These are phyloP conservation scores for Lasiodiplodia gonubiensis DNA, from an alignment of 2,329 filamentous ascomycete species.

Conservation along the genomic window DNA sequence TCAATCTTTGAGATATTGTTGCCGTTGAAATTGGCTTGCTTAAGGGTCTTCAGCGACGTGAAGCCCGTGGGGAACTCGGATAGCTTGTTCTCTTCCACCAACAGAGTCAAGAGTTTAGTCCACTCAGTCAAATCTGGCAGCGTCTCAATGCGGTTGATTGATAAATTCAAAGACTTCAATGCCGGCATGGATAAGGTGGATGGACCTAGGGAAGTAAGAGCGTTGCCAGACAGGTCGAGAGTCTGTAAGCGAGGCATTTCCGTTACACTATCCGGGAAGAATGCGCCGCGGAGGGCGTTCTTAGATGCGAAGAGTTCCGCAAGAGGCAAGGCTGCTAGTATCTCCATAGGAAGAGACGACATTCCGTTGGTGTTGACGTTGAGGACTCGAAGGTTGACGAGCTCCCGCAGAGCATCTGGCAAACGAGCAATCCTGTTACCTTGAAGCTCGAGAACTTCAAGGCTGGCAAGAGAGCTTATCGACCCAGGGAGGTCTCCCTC, in stretches of 20 bases:
- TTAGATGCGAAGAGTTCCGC: conserved; percentile 76
- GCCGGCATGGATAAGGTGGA: conserved; percentile 68
- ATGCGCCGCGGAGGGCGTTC: conserved; percentile 75
- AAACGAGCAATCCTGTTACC: conserved; percentile 77
- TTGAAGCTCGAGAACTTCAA: conserved; percentile 83
- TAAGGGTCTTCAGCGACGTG: conserved; percentile 68
- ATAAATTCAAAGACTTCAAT: conserved; percentile 76
- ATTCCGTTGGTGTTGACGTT: conserved; percentile 79
- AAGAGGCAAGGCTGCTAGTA: conserved; percentile 70
- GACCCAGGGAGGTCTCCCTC: conserved; percentile 60
- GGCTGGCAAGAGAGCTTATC: conserved; percentile 67
- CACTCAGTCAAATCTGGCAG: conserved; percentile 79
- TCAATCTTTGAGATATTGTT: conserved; percentile 83
- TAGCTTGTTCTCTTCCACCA: conserved; percentile 83
- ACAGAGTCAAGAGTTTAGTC: conserved; percentile 73
- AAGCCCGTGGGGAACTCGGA: conserved; percentile 78
- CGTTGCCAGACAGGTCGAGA: conserved; percentile 80
- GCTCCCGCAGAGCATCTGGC: conserved; percentile 68
- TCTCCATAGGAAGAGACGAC: conserved; percentile 71
- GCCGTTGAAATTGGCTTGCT: conserved; percentile 79
- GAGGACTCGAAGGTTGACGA: conserved; percentile 73
- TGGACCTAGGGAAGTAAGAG: conserved; percentile 61
- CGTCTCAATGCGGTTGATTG: conserved; percentile 75
- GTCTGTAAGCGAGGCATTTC: conserved; percentile 68
- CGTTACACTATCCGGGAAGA: conserved; percentile 64